Base-by-base conservation (phyloP, 1,284 basidiomycete species). In the Boletus mariae region DNA sequence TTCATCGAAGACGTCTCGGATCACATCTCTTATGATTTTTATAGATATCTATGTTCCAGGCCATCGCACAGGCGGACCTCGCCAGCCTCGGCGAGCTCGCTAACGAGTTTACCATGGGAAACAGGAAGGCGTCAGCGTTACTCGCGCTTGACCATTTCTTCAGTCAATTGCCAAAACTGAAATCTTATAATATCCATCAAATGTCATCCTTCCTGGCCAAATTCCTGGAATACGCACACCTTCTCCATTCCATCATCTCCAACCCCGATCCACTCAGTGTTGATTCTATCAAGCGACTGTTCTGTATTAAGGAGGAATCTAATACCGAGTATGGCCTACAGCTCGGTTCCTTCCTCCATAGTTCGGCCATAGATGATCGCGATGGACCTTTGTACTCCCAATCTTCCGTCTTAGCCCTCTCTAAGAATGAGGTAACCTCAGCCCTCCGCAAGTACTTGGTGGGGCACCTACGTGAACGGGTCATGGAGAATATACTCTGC, bases 151-250 rank as follows among this genome's bases (percentile, higher is more conserved):
- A 71, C 28, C 60, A 68, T 35, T 5, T 57, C 17, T 71, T 68
- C 32, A 37, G 35, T 37, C 55, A 9, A 20, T 25, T 59, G 2
- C 61, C 62, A 2, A 28, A 4, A 1, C 49, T 62, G 15, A 45
- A 46, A 42, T 51, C 59, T 1, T 47, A 49, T 2, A 48, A 12
- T 51, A 47, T 58, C 1, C 53, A 68, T 4, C 65, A 75, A 12
- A 61, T 75, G 40, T 59, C 62, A 12, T 32, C 11, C 0, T 65
- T 66, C n/a, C 63, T 81, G 23, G 49, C 58, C 1, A 57, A 61
- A 17, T 79, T 80, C 55, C 53, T 63, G 4, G 37, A 56, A 2
- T 82, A 80, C 41, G 59, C 58, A 4, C 62, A 60, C 37, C 62
- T 75, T 13, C 59, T 81, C 5, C 57, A 66, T 26, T 51, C 61